Conservation (phyloP, 495 filamentous ascomycete genomes). For the Penicillium flavigenum region DNA sequence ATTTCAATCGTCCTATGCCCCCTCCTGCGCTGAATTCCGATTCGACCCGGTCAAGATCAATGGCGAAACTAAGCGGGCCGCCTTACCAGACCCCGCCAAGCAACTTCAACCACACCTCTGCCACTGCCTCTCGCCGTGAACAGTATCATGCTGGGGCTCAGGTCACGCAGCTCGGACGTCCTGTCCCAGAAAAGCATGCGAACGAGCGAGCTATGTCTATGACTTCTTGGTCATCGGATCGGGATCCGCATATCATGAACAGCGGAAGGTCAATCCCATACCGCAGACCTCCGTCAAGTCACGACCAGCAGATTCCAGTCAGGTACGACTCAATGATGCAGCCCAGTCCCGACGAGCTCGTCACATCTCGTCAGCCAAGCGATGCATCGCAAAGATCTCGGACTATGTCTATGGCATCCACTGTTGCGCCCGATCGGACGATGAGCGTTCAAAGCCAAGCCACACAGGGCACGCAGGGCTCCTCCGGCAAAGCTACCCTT, state of each 20-base stretch:
- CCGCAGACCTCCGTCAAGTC: slow-evolving; percentile 57
- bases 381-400: slow-evolving; percentile 48
- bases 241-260: slow-evolving; percentile 78
- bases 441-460: slow-evolving; percentile 49
- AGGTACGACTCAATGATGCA: slow-evolving; percentile 30
- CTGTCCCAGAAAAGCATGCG: slow-evolving; percentile 82
- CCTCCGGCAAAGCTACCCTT: slow-evolving; percentile 39
- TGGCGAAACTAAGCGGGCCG: slow-evolving; percentile 68
- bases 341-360: slow-evolving; percentile 26
- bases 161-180: slow-evolving; percentile 83
- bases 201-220: slow-evolving; percentile 95
- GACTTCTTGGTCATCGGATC: slow-evolving; percentile 76
- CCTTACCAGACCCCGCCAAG: slow-evolving; percentile 64
- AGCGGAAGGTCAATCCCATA: slow-evolving; percentile 85
- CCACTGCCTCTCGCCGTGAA: slow-evolving; percentile 72
- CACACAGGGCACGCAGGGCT: slow-evolving; percentile 32
- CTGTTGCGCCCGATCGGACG: slow-evolving; percentile 54
- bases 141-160: slow-evolving; percentile 63
- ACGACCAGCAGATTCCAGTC: slow-evolving; percentile 26
- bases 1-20: slow-evolving; percentile 50
- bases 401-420: slow-evolving; percentile 91
- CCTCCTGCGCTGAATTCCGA: slow-evolving; percentile 79
- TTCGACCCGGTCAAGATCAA: slow-evolving; percentile 70
- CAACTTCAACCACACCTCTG: slow-evolving; percentile 65
- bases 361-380: slow-evolving; percentile 40